A percentile compares a stretch with the other conserved stretches of the same genome.
phyloP scores from a whole-genome alignment of 495 filamentous ascomycete species.

The Cryomyces antarcticus region DNA sequence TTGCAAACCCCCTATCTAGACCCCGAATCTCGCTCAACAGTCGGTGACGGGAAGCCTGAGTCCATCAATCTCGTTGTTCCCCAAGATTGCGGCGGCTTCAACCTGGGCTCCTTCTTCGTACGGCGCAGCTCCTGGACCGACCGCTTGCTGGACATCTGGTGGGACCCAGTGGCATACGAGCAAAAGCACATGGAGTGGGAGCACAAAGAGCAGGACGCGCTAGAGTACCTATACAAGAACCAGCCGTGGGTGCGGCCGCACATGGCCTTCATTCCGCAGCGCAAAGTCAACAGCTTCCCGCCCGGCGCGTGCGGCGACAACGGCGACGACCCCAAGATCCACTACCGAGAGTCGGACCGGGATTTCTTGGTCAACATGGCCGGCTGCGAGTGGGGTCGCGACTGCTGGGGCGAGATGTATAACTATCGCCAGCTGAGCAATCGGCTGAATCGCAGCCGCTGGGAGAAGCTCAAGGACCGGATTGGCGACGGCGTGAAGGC shows the following conservation, averaged over 20 bases:
- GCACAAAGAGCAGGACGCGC: slow-evolving; percentile 90
- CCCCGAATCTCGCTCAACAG: slow-evolving; percentile 40
- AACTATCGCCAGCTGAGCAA: slow-evolving; percentile 78
- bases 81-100: slow-evolving; percentile 93
- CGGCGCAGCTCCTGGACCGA: slow-evolving; percentile 73
- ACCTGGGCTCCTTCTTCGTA: slow-evolving; percentile 89
- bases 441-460: slow-evolving; percentile 57
- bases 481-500: slow-evolving; percentile 8
- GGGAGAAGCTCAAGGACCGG: slow-evolving; percentile 40
- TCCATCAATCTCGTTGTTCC: slow-evolving; percentile 78
- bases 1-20: slow-evolving; percentile 55
- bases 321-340: slow-evolving; percentile 48
- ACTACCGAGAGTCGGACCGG: slow-evolving; percentile 66
- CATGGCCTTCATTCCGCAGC: slow-evolving; percentile 76
- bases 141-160: slow-evolving; percentile 87
- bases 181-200: slow-evolving; percentile 99
- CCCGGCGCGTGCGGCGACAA: slow-evolving; percentile 72
- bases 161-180: slow-evolving; percentile 95
- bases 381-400: slow-evolving; percentile 85
- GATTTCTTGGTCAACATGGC: slow-evolving; percentile 99
- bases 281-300: slow-evolving; percentile 87
- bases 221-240: slow-evolving; percentile 77
- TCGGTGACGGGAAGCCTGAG: slow-evolving; percentile 48
- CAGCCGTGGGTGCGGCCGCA: slow-evolving; percentile 87
- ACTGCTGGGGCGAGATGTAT: slow-evolving; percentile 97